Conservation (phyloP, 352 stramenopile species). For the Blastocystis sp. region DNA sequence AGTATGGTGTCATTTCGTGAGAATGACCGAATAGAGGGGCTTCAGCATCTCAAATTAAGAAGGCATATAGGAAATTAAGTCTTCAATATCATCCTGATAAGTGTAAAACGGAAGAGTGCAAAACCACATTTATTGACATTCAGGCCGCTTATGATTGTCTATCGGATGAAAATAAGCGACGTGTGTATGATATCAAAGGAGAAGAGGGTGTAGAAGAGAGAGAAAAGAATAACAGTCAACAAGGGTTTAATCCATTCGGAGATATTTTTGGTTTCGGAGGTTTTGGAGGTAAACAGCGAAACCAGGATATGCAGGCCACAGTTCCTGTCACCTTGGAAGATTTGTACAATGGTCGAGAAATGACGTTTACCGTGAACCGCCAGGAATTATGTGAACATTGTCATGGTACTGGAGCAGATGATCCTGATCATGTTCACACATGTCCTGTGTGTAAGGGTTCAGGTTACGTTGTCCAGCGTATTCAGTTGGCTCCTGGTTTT, state of each 20-base stretch:
- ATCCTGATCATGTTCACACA: slow-evolving; percentile 78
- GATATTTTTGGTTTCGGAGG: slow-evolving; percentile 61
- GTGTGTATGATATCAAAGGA: slow-evolving; percentile 56
- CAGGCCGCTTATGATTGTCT: slow-evolving; percentile 53
- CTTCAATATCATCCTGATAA: slow-evolving; percentile 92
- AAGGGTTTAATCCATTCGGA: slow-evolving; percentile 60
- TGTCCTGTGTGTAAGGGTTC: slow-evolving; percentile 85
- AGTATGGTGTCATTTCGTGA: background rate
- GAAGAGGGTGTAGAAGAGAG: slow-evolving; percentile 56
- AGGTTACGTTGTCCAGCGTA: slow-evolving; percentile 75
- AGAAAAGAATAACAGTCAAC: slow-evolving; percentile 57
- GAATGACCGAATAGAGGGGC: slow-evolving; percentile 9
- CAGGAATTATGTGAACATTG: slow-evolving; percentile 85
- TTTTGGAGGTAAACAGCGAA: slow-evolving; percentile 45
- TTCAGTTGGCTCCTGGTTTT: slow-evolving; percentile 79
- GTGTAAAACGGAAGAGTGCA: slow-evolving; percentile 71
- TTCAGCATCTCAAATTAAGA: slow-evolving; percentile 74
- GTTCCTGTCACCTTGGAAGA: slow-evolving; percentile 77
- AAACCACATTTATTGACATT: slow-evolving; percentile 53
- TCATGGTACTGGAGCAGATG: slow-evolving; percentile 75
- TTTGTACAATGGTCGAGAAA: slow-evolving; percentile 86
- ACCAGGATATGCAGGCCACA: slow-evolving; percentile 64
- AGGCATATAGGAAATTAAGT: slow-evolving; percentile 84
- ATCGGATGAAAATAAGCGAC: slow-evolving; percentile 58
- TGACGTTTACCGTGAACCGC: slow-evolving; percentile 85